phyloP scores from a whole-genome alignment of 306 rosid genomes.

The Vigna mungo region DNA sequence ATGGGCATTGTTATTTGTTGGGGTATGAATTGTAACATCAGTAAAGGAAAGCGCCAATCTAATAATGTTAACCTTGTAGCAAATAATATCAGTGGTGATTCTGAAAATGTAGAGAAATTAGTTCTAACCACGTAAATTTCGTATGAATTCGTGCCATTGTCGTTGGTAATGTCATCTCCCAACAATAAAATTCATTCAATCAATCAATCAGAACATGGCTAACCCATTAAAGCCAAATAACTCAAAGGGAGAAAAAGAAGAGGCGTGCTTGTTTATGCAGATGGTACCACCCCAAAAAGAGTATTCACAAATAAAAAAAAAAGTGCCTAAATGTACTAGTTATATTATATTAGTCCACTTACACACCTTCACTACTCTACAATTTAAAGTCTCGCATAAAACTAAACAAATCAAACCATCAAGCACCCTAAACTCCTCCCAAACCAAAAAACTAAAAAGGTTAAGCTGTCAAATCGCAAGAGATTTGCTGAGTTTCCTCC shows the following conservation, averaged over 20 bases:
- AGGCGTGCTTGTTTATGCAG: neutral
- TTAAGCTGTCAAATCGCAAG: constrained; percentile 16
- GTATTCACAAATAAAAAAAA: constrained; percentile 14
- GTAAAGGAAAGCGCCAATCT: neutral
- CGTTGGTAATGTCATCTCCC: neutral
- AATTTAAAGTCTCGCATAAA: neutral
- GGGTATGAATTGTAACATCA: neutral
- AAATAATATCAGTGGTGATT: neutral
- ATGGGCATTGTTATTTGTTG: neutral
- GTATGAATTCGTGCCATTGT: neutral
- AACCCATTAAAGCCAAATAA: neutral
- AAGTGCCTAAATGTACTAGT: neutral
- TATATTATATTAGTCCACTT: constrained; percentile 21
- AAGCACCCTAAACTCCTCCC: constrained; percentile 13
- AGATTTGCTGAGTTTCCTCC: constrained; percentile 24
- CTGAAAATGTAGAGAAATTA: neutral
- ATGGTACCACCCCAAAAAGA: constrained; percentile 3
- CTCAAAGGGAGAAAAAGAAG: neutral
- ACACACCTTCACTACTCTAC: constrained; percentile 1
- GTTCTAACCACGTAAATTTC: neutral
- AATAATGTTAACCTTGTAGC: neutral
- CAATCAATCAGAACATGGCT: neutral
- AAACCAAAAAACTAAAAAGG: constrained; percentile 11
- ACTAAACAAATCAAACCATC: constrained; percentile 31
- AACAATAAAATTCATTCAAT: neutral